These are phyloP conservation scores for Thelonectria discophora DNA, from an alignment of 2,329 filamentous ascomycete species.

Conservation along the genomic window DNA sequence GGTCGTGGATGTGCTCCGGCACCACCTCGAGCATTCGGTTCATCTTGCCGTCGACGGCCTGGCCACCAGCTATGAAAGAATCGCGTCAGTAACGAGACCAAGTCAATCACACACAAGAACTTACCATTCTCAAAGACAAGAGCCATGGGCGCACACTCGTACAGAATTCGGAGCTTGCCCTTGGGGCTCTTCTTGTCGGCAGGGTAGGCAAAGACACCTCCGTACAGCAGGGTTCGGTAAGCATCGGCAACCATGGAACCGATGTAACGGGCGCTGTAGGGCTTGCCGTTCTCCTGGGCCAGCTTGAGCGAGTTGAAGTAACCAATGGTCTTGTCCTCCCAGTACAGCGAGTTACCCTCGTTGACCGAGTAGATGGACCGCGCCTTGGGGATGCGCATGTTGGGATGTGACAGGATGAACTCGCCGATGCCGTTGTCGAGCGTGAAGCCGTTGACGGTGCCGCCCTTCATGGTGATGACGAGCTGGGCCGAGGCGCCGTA, in stretches of 20 bases:
- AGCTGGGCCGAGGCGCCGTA: conserved; percentile 97
- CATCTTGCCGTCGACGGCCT: conserved; percentile 93
- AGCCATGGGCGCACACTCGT: conserved; percentile 99
- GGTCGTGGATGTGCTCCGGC: conserved; percentile 93
- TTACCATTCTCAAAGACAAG: conserved; percentile 98
- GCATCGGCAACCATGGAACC: conserved; percentile 98
- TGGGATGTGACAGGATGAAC: conserved; percentile 96
- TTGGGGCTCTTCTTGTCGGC: conserved; percentile 98
- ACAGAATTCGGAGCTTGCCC: conserved; percentile 95
- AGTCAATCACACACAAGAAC: conserved; percentile 38
- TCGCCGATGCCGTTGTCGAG: conserved; percentile 96
- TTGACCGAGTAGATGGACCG: conserved; percentile 97
- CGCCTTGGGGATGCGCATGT: conserved; percentile 86
- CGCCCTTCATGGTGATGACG: conserved; percentile 95
- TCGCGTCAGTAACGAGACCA: conserved; percentile 39
- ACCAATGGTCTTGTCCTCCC: conserved; percentile 84
- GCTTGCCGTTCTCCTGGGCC: conserved; percentile 78
- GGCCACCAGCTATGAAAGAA: conserved; percentile 75
- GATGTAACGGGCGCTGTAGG: conserved; percentile 95
- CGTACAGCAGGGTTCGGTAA: conserved; percentile 93
- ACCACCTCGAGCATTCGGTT: conserved; percentile 87
- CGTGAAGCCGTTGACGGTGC: conserved; percentile 95
- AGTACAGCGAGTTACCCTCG: conserved; percentile 97
- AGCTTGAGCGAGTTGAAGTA: conserved; percentile 93
- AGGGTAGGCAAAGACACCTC: conserved; percentile 96